phyloP scores from a whole-genome alignment of 2,329 filamentous ascomycete genomes.

The Aspergillus amoenus region DNA sequence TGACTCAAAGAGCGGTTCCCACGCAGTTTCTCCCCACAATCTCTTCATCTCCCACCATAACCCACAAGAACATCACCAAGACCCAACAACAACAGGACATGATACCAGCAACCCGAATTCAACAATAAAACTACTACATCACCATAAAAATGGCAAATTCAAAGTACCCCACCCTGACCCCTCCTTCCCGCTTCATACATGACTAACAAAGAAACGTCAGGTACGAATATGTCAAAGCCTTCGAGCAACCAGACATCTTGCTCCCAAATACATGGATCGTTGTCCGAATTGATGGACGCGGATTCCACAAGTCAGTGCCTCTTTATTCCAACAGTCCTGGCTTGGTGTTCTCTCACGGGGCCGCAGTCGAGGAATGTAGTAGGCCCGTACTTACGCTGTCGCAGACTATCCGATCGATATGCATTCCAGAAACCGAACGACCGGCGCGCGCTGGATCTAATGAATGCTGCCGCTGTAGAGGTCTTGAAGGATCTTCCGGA shows the following conservation, averaged over 20 bases:
- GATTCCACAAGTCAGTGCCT: slow-evolving; percentile 78
- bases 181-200: background rate
- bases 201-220: slow-evolving; percentile 44
- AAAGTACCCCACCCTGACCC: slow-evolving; percentile 2
- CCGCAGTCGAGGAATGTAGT: no score
- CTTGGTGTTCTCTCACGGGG: background rate
- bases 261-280: slow-evolving; percentile 95
- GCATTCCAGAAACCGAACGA: slow-evolving; percentile 92
- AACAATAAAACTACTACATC: background rate
- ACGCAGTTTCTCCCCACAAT: slow-evolving; percentile 4
- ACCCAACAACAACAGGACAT: background rate
- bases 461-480: slow-evolving; percentile 88
- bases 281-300: slow-evolving; percentile 86
- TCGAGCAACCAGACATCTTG: slow-evolving; percentile 78
- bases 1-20: background rate
- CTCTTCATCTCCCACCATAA: slow-evolving; percentile 1
- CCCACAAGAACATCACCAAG: background rate
- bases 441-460: slow-evolving; percentile 78
- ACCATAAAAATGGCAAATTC: slow-evolving; percentile 18
- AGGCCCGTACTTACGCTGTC: background rate
- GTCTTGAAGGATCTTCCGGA: slow-evolving; percentile 83
- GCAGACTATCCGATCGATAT: slow-evolving; percentile 78
- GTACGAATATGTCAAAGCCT: slow-evolving; percentile 89
- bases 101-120: background rate
- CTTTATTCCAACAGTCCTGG: background rate